These are phyloP conservation scores for Salvia splendens DNA, from an alignment of 257 asterid genomes.

Conservation along the genomic window DNA sequence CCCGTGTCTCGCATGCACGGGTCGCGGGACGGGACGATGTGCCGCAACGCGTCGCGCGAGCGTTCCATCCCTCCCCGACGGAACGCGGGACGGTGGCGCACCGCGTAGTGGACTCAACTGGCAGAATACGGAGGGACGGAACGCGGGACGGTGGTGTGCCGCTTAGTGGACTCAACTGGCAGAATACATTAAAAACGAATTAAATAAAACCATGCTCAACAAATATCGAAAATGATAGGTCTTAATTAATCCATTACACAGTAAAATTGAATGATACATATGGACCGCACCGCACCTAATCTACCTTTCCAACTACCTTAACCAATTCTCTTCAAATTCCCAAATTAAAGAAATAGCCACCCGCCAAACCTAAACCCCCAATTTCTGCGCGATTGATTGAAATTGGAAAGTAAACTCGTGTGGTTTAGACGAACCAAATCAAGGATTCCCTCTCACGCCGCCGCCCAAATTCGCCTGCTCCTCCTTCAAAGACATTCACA, in stretches of 20 bases:
- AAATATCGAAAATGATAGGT: conserved; percentile 7
- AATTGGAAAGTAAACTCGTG: conserved; percentile 52
- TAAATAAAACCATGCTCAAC: neutral
- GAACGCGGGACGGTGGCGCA: too few species aligned
- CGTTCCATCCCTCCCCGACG: too few species aligned
- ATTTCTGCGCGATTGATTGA: conserved; percentile 7
- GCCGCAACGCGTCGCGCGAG: too few species aligned
- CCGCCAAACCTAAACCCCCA: conserved; percentile 41
- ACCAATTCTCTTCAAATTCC: conserved; percentile 27
- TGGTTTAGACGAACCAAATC: conserved; percentile 76
- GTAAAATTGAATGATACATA: neutral
- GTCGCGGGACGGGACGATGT: too few species aligned
- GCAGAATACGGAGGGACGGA: too few species aligned
- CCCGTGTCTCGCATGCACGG: too few species aligned
- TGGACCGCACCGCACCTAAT: conserved; percentile 20
- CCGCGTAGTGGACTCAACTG: too few species aligned
- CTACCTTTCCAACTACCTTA: conserved; percentile 28
- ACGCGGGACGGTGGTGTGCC: too few species aligned
- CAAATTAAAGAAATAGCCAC: conserved; percentile 5
- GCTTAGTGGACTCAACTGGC: too few species aligned
- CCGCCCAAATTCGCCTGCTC: conserved; percentile 57
- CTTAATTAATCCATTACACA: neutral
- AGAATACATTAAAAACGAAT: too few species aligned
- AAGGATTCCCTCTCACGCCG: conserved; percentile 46
- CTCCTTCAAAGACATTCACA: conserved; percentile 80